These are phyloP conservation scores for Astrephomene gubernaculifera DNA, from an alignment of 139 green algal genomes.

Conservation along the genomic window DNA sequence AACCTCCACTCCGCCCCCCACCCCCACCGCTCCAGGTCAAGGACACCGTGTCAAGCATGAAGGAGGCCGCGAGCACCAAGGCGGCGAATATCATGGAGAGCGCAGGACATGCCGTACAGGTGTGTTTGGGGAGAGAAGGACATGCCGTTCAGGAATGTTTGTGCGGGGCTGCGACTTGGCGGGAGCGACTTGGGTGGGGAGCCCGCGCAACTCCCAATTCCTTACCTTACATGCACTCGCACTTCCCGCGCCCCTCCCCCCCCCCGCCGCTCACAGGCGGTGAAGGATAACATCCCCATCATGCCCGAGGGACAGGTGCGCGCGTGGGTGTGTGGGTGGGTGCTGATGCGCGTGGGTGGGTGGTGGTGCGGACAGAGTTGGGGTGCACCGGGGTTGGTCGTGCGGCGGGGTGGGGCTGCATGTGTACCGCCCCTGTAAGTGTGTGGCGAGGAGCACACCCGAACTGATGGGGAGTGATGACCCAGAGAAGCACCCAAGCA, in stretches of 20 bases:
- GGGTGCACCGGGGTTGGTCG: no score
- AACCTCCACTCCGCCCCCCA: no score
- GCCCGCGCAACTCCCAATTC: neutral
- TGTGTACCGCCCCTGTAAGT: no score
- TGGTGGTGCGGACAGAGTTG: no score
- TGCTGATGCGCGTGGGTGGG: no score
- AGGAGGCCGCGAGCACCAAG: neutral
- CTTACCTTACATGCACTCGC: neutral
- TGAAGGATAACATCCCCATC: slow-evolving; percentile 18
- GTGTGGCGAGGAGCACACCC: no score
- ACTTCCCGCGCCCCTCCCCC: no score
- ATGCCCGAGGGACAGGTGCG: slow-evolving; percentile 30
- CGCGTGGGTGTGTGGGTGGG: neutral
- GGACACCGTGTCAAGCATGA: neutral
- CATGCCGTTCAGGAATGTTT: neutral
- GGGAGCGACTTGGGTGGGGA: neutral
- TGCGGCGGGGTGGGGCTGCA: no score
- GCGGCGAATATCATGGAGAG: neutral
- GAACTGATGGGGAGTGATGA: no score
- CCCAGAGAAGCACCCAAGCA: no score
- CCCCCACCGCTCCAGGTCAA: no score
- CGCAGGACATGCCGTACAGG: slow-evolving; percentile 9
- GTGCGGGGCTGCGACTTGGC: neutral
- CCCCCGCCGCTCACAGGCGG: neutral
- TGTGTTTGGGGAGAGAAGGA: neutral